Percentiles rank a stretch among this genome's conserved stretches.
phyloP scores from a whole-genome alignment of 441 rosid species.

The Bruguiera hainesii region DNA sequence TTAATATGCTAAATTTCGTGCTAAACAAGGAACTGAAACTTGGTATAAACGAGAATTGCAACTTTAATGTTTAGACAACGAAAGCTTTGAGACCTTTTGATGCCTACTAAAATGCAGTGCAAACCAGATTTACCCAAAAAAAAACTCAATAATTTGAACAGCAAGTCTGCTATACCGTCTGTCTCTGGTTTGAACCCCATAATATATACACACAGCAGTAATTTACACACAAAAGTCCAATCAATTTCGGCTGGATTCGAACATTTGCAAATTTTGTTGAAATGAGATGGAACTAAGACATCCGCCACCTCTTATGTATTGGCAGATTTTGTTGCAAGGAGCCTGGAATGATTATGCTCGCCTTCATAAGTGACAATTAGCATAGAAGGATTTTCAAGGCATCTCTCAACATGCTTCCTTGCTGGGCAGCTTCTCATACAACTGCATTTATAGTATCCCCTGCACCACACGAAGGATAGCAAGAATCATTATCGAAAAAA shows the following conservation, averaged over 20 bases:
- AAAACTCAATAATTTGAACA: neutral
- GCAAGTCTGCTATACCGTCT: slow-evolving; percentile 4
- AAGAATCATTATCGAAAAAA: neutral
- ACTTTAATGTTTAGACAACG: neutral
- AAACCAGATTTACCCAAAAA: neutral
- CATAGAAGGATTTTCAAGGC: slow-evolving; percentile 84
- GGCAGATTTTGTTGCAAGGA: slow-evolving; percentile 53
- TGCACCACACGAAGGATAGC: slow-evolving; percentile 24
- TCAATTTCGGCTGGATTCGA: slow-evolving; percentile 10
- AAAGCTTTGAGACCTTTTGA: slow-evolving; percentile 6
- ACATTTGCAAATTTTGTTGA: slow-evolving; percentile 20
- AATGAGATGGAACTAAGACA: slow-evolving; percentile 14
- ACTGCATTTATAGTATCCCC: slow-evolving; percentile 98
- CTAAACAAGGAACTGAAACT: neutral
- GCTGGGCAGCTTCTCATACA: slow-evolving; percentile 96
- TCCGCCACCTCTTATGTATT: slow-evolving; percentile 35
- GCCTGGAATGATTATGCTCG: slow-evolving; percentile 74
- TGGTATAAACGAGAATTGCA: neutral
- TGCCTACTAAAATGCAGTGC: slow-evolving; percentile 14
- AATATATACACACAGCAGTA: neutral
- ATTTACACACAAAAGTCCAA: slow-evolving; percentile 25
- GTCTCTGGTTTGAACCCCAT: slow-evolving; percentile 16
- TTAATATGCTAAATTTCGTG: neutral
- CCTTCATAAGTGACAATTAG: slow-evolving; percentile 89
- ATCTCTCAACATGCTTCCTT: slow-evolving; percentile 93